Evolutionary conservation across 1,284 basidiomycete species (phyloP).

Genomic region (Calocybe gambosa): DNA sequence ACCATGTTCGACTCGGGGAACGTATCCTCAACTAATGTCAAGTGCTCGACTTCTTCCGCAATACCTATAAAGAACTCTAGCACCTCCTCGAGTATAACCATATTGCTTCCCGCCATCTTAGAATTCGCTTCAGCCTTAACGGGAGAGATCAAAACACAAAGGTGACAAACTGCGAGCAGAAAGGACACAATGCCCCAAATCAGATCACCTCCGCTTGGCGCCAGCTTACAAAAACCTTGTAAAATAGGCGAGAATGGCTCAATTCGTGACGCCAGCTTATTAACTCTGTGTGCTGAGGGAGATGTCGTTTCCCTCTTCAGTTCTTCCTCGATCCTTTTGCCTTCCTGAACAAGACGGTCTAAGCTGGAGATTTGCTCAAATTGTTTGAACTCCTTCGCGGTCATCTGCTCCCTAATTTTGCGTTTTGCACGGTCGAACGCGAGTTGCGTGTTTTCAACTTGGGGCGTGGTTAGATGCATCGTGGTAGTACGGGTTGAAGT

Average conservation of each 20-base stretch:
- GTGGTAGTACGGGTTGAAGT: too few relatives aligned
- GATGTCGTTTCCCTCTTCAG: neutral
- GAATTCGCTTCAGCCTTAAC: neutral
- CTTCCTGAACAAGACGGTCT: neutral
- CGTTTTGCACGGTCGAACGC: slow-evolving; percentile 4
- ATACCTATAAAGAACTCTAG: slow-evolving; percentile 6
- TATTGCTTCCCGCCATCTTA: slow-evolving; percentile 2
- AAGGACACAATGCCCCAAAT: slow-evolving; percentile 9
- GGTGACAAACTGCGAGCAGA: slow-evolving; percentile 1
- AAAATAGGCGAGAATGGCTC: slow-evolving; percentile 4
- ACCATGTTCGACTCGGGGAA: slow-evolving; percentile 1
- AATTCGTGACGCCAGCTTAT: neutral
- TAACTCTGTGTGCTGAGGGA: neutral
- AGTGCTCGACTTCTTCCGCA: slow-evolving; percentile 6
- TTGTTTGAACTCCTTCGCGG: neutral
- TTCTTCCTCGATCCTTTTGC: neutral
- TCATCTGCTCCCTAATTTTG: slow-evolving; percentile 1
- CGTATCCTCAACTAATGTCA: slow-evolving; percentile 1
- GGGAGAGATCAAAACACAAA: neutral
- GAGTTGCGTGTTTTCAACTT: neutral
- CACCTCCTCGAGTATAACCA: slow-evolving; percentile 4
- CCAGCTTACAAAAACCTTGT: slow-evolving; percentile 2
- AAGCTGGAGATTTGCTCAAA: slow-evolving; percentile 1
- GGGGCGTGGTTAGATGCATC: too few relatives aligned
- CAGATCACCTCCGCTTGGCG: slow-evolving; percentile 3